Evolutionary conservation across 176 grass and related monocot species (phyloP).

Genomic region (Ensete ventricosum): DNA sequence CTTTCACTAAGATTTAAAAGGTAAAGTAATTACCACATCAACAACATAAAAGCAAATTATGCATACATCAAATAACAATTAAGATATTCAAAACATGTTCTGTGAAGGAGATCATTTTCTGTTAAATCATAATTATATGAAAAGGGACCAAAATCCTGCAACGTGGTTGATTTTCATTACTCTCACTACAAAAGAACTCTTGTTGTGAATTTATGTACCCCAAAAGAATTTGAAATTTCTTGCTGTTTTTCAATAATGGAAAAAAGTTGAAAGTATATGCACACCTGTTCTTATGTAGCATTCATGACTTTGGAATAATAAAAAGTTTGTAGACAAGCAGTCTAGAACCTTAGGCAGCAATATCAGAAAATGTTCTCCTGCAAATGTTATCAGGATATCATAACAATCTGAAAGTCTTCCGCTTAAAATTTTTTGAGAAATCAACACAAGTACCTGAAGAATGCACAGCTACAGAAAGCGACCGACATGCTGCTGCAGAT

Average conservation of each 20-base stretch:
- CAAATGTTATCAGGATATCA: constrained; percentile 27
- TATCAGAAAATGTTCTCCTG: constrained; percentile 58
- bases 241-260: not conserved
- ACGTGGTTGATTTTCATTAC: no score
- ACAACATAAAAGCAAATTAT: no score
- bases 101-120: no score
- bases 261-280: not conserved
- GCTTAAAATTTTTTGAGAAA: constrained; percentile 18
- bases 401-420: not conserved
- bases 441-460: constrained; percentile 50
- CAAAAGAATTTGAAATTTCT: not conserved
- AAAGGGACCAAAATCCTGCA: no score
- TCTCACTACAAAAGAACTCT: no score
- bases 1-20: not conserved
- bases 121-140: no score
- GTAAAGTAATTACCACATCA: not conserved
- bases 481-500: constrained; percentile 72
- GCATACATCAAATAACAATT: no score
- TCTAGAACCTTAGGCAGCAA: constrained; percentile 80
- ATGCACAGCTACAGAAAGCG: constrained; percentile 73
- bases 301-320: constrained; percentile 78
- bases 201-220: not conserved
- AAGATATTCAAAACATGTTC: no score
- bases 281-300: constrained; percentile 89
- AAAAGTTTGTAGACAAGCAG: constrained; percentile 76